A percentile compares a stretch with the other conserved stretches of the same genome.
These are phyloP conservation scores for Phytopythium sindhum DNA, from an alignment of 352 stramenopile genomes.

Conservation along the genomic window DNA sequence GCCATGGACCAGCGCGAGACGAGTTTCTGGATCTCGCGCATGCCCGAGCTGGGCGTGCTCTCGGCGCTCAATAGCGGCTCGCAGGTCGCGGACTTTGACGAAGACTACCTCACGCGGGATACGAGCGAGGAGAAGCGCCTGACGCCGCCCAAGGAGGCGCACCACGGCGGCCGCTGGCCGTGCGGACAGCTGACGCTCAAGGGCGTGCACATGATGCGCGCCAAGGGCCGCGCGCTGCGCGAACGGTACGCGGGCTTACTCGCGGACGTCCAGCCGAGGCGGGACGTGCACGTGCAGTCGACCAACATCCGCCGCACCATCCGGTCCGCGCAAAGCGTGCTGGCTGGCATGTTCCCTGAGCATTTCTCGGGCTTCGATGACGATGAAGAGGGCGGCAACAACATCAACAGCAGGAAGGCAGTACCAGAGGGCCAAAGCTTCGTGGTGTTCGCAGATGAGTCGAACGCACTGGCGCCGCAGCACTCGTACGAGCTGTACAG, in stretches of 20 bases:
- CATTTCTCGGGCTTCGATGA: conserved; percentile 26
- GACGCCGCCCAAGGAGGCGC: conserved; percentile 30
- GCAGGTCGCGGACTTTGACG: conserved; percentile 27
- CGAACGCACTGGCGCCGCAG: conserved; percentile 48
- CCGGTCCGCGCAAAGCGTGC: conserved; percentile 62
- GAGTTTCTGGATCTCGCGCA: conserved; percentile 57
- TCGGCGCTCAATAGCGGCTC: conserved; percentile 45
- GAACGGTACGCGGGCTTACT: conserved; percentile 41
- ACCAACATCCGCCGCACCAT: conserved; percentile 80
- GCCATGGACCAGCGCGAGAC: conserved; percentile 39
- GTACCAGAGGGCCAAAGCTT: conserved; percentile 7
- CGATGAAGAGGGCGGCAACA: not conserved
- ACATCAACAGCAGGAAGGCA: not conserved
- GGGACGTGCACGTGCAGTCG: conserved; percentile 64
- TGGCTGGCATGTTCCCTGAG: conserved; percentile 63
- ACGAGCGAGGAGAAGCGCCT: not conserved
- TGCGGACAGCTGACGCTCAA: conserved; percentile 72
- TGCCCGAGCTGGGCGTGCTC: conserved; percentile 42
- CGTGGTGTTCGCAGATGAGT: conserved; percentile 51
- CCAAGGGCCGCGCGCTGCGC: conserved; percentile 43
- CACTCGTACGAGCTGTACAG: conserved; percentile 67
- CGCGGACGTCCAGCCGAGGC: conserved; percentile 20
- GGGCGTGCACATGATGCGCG: conserved; percentile 60
- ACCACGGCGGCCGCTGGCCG: conserved; percentile 62
- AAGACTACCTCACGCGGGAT: conserved; percentile 1